A percentile compares a stretch with the other conserved stretches of the same genome.
Conservation (phyloP, 2,329 filamentous ascomycete species). For the Sporothrix pseudoabietina region DNA sequence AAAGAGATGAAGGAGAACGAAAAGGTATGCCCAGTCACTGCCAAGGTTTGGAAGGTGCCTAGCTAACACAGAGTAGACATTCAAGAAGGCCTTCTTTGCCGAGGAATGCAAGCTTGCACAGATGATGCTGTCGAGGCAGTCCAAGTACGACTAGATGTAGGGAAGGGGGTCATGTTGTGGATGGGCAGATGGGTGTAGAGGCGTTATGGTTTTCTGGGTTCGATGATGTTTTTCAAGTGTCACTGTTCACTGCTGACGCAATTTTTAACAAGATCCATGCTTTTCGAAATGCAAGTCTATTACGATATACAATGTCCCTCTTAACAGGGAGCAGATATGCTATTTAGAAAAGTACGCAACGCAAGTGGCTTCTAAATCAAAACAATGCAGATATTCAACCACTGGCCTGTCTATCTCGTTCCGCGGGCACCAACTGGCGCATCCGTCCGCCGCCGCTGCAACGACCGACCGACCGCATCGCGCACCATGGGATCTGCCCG, state of each 20-base stretch:
- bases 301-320: background rate
- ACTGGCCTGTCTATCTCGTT: constrained; percentile 43
- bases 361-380: background rate
- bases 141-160: constrained; percentile 34
- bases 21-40: constrained; percentile 24
- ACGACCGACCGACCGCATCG: constrained; percentile 70
- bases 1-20: constrained; percentile 34
- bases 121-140: constrained; percentile 33
- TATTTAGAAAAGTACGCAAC: background rate
- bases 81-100: constrained; percentile 33
- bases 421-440: constrained; percentile 64
- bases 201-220: background rate
- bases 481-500: constrained; percentile 77
- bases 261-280: too few relatives aligned
- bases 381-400: background rate
- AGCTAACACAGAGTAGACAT: constrained; percentile 27
- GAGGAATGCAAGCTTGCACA: constrained; percentile 37
- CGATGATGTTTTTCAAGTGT: background rate
- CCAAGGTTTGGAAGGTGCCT: background rate
- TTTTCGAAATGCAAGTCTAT: background rate
- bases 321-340: background rate
- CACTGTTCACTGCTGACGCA: background rate
- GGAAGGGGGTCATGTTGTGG: background rate
- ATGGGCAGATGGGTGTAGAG: background rate
- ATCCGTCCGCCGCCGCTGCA: constrained; percentile 64